Percentiles rank a stretch among this genome's conserved stretches.
These are phyloP conservation scores for Leptographium wingfieldii DNA, from an alignment of 2,329 filamentous ascomycete species.

Conservation along the genomic window DNA sequence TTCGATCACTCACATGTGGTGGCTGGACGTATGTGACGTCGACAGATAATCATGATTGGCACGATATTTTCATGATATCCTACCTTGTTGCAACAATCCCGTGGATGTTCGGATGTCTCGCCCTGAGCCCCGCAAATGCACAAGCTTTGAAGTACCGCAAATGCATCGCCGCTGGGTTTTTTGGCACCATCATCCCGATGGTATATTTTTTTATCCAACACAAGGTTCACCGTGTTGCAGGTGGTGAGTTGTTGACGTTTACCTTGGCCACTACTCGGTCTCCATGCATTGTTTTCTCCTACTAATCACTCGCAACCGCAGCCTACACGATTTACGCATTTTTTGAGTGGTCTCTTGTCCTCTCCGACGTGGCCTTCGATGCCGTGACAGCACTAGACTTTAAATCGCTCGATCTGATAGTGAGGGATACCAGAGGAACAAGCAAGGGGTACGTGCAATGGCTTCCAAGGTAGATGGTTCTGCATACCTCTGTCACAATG, in stretches of 20 bases:
- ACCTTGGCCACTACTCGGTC: neutral
- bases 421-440: slow-evolving; percentile 78
- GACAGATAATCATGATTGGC: slow-evolving; percentile 96
- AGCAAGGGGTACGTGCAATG: slow-evolving; percentile 98
- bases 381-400: slow-evolving; percentile 91
- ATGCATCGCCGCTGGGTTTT: slow-evolving; percentile 70
- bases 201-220: slow-evolving; percentile 98
- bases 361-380: slow-evolving; percentile 94
- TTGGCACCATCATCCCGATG: slow-evolving; percentile 77
- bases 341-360: slow-evolving; percentile 91
- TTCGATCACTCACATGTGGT: slow-evolving; percentile 86
- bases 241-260: slow-evolving; percentile 49
- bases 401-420: slow-evolving; percentile 69
- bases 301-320: slow-evolving; percentile 24
- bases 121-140: slow-evolving; percentile 73
- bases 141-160: slow-evolving; percentile 81
- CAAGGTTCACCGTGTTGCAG: slow-evolving; percentile 86
- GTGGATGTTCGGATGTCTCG: slow-evolving; percentile 86
- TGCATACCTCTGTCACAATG: neutral
- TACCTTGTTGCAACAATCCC: slow-evolving; percentile 90
- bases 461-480: slow-evolving; percentile 66
- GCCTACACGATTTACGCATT: slow-evolving; percentile 97
- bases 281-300: neutral
- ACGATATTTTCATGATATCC: slow-evolving; percentile 98
- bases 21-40: slow-evolving; percentile 99